A percentile compares a stretch with the other conserved stretches of the same genome.
phyloP scores from a whole-genome alignment of 2,329 filamentous ascomycete species.

The Aspergillus luchuensis region DNA sequence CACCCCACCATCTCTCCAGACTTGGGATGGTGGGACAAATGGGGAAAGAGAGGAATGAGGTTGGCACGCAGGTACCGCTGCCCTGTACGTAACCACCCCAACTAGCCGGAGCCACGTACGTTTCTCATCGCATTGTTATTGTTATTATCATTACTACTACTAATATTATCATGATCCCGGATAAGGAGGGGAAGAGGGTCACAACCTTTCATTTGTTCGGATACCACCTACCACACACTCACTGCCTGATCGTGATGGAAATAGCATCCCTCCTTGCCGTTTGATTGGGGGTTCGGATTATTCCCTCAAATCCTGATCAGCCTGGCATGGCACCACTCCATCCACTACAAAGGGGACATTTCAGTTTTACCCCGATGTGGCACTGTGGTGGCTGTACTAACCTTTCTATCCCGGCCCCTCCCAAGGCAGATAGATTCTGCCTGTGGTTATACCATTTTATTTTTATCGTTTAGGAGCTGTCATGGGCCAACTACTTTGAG shows the following conservation, averaged over 20 bases:
- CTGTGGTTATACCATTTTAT: background rate
- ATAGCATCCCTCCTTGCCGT: background rate
- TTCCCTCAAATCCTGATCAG: background rate
- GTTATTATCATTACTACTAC: background rate
- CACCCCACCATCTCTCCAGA: slow-evolving; percentile 18
- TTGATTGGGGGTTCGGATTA: background rate
- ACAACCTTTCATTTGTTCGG: too few species aligned
- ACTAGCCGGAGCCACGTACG: background rate
- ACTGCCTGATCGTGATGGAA: background rate
- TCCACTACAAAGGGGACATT: background rate
- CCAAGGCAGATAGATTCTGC: background rate
- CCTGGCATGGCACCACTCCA: background rate
- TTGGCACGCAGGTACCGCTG: slow-evolving; percentile 25
- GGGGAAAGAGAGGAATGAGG: slow-evolving; percentile 16
- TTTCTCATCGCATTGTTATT: background rate
- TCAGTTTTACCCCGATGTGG: background rate
- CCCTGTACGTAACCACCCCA: slow-evolving; percentile 14
- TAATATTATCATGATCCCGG: too few species aligned
- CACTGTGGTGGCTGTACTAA: background rate
- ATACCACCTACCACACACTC: too few species aligned
- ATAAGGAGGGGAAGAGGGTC: too few species aligned
- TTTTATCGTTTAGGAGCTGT: background rate
- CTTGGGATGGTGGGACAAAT: slow-evolving; percentile 21
- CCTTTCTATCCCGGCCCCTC: background rate
- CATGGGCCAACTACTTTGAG: background rate